These are phyloP conservation scores for Flaveria ramosissima DNA, from an alignment of 129 eudicot species.

Conservation along the genomic window DNA sequence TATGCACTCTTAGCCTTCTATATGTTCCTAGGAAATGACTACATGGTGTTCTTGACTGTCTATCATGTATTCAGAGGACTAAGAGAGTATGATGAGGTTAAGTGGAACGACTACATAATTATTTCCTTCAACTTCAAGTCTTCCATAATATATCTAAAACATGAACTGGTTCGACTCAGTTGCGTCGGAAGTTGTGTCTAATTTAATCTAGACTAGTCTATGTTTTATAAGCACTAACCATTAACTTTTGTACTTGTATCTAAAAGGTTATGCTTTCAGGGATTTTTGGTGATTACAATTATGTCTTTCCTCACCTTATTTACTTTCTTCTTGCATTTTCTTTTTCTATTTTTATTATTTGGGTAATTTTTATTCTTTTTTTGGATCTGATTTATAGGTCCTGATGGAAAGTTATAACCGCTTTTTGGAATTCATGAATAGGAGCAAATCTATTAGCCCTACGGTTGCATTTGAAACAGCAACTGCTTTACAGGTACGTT, in stretches of 20 bases:
- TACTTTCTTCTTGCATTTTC: background rate
- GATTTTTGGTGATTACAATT: background rate
- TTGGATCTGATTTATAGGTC: constrained; percentile 43
- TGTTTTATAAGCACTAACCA: background rate
- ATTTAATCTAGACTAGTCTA: background rate
- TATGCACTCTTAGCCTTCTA: background rate
- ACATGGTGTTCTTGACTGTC: background rate
- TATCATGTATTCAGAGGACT: too few relatives aligned
- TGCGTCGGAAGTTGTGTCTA: background rate
- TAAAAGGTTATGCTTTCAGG: background rate
- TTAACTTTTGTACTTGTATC: background rate
- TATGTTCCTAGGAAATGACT: constrained; percentile 1
- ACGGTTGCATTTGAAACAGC: constrained; percentile 96
- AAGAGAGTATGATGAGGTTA: too few relatives aligned
- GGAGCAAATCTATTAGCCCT: constrained; percentile 95
- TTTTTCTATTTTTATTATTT: background rate
- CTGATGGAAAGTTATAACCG: constrained; percentile 80
- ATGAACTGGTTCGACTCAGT: background rate
- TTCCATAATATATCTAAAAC: background rate
- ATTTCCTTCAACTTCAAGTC: background rate
- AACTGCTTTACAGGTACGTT: constrained; percentile 82
- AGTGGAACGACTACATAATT: background rate
- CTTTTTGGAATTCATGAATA: constrained; percentile 69
- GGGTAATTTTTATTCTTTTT: constrained; percentile 4
- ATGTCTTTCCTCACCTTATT: background rate